Evolutionary conservation across 169 alveolate genomes (phyloP).

Genomic region (Eimeria necatrix): DNA sequence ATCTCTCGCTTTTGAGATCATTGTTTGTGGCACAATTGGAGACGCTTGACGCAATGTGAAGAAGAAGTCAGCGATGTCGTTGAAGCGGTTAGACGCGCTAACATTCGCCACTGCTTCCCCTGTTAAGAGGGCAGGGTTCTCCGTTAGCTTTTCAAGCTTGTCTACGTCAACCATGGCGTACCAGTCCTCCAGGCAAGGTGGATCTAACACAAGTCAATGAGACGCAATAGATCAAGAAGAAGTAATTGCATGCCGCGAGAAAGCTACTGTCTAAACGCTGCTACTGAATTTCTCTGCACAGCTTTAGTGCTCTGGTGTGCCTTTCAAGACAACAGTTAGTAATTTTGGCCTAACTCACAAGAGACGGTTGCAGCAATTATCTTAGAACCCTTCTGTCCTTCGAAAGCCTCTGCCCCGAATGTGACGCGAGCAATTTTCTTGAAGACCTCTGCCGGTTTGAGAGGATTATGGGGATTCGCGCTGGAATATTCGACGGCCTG

Average conservation of each 20-base stretch:
- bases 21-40: background rate
- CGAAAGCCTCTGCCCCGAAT: conserved; percentile 44
- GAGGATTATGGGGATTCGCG: background rate
- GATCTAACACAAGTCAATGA: conserved; percentile 13
- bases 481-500: conserved; percentile 15
- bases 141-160: conserved; percentile 61
- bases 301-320: background rate
- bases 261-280: background rate
- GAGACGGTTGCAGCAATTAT: conserved; percentile 40
- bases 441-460: conserved; percentile 54
- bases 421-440: conserved; percentile 41
- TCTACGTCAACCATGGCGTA: background rate
- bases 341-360: background rate
- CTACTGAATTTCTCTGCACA: background rate
- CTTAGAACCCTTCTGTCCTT: background rate
- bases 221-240: background rate
- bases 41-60: conserved; percentile 62
- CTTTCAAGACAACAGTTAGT: background rate
- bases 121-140: background rate
- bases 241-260: background rate
- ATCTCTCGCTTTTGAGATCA: conserved; percentile 25
- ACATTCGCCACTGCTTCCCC: conserved; percentile 53
- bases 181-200: conserved; percentile 57
- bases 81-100: conserved; percentile 51
- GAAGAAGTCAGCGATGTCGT: conserved; percentile 15